Conservation (phyloP, 1,139 yeast genomes). For the Eremothecium sinecaudum region DNA sequence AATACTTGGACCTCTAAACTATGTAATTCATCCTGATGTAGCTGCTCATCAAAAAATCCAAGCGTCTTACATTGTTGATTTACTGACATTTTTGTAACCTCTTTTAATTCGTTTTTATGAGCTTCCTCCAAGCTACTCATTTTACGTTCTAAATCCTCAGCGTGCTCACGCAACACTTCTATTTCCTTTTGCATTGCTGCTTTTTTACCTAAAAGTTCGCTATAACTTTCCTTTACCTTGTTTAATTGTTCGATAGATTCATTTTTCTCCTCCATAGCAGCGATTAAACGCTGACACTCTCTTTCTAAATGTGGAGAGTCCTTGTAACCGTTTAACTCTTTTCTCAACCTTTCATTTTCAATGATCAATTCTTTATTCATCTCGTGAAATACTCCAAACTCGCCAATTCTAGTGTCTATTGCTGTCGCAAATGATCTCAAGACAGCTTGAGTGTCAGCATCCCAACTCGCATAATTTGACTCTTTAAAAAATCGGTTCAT, state of each 20-base stretch:
- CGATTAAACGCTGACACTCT: slow-evolving; percentile 3
- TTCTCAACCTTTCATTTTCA: slow-evolving; percentile 4
- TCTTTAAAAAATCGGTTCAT: slow-evolving; percentile 4
- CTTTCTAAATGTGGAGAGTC: slow-evolving; percentile 4
- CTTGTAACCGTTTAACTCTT: slow-evolving; percentile 4
- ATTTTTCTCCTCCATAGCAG: slow-evolving; percentile 3
- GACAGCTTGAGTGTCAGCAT: slow-evolving; percentile 4
- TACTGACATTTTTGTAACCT: slow-evolving; percentile 1
- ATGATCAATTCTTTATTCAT: slow-evolving; percentile 3
- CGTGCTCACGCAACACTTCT: slow-evolving; percentile 2
- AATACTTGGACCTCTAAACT: slow-evolving; percentile 2
- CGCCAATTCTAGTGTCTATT: slow-evolving; percentile 3
- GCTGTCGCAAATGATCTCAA: slow-evolving; percentile 2
- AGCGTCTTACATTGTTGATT: slow-evolving; percentile 3
- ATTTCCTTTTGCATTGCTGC: slow-evolving; percentile 5
- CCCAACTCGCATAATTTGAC: slow-evolving; percentile 3
- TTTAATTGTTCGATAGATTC: slow-evolving; percentile 1
- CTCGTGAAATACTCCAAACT: slow-evolving; percentile 4
- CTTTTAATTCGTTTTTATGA: slow-evolving; percentile 3
- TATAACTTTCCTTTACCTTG: slow-evolving; percentile 3
- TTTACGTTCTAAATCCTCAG: slow-evolving; percentile 2
- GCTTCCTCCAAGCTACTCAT: slow-evolving; percentile 2
- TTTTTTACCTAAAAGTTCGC: slow-evolving; percentile 3
- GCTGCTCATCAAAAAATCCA: slow-evolving; percentile 4
- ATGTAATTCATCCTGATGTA: slow-evolving; percentile 3